phyloP scores from a whole-genome alignment of 768 basidiomycete genomes.

The Boletus edulis region DNA sequence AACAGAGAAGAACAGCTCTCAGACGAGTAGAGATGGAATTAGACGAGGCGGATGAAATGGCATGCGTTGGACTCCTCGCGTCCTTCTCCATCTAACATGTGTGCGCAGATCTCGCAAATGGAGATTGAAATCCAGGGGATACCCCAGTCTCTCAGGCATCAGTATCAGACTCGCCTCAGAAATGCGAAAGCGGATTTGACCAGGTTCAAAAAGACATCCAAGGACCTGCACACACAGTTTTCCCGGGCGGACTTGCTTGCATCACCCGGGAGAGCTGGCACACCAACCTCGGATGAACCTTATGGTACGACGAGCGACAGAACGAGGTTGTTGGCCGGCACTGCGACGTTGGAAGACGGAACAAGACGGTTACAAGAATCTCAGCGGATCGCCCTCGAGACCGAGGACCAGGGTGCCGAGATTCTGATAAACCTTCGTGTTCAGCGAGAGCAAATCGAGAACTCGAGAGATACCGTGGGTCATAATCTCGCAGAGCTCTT shows the following conservation, averaged over 20 bases:
- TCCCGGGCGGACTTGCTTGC: conserved; percentile 80
- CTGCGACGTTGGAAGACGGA: conserved; percentile 78
- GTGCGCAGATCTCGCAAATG: conserved; percentile 90
- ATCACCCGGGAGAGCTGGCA: conserved; percentile 36
- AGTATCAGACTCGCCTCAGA: conserved; percentile 74
- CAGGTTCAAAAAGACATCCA: conserved; percentile 77
- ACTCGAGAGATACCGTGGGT: conserved; percentile 83
- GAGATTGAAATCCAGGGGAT: conserved; percentile 97
- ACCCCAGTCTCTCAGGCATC: conserved; percentile 76
- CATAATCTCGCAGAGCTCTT: not conserved
- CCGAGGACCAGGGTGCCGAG: conserved; percentile 92
- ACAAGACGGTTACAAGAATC: conserved; percentile 83
- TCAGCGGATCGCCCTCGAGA: conserved; percentile 91
- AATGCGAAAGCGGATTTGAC: conserved; percentile 72
- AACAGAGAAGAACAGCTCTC: conserved; percentile 77
- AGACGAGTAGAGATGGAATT: conserved; percentile 91
- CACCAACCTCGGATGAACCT: conserved; percentile 71
- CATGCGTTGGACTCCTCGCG: conserved; percentile 30
- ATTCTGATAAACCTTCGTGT: conserved; percentile 80
- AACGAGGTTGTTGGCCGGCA: conserved; percentile 76
- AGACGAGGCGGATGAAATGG: conserved; percentile 98
- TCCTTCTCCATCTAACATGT: conserved; percentile 1
- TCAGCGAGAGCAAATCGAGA: conserved; percentile 94
- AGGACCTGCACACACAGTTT: conserved; percentile 66
- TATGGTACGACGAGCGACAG: conserved; percentile 71